Conservation (phyloP, 129 eudicot species). For the Lactuca saligna region DNA sequence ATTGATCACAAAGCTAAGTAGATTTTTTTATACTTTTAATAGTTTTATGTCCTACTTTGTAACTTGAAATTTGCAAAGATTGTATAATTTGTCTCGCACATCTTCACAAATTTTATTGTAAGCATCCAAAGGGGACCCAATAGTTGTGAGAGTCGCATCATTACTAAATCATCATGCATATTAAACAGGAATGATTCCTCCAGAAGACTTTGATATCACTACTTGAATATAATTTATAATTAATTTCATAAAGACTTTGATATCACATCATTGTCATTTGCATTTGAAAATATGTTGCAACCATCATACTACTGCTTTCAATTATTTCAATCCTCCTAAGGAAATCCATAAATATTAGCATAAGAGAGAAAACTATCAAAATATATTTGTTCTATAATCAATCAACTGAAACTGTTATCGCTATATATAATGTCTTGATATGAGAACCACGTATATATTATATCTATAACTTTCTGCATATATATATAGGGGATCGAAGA, state of each 20-base stretch:
- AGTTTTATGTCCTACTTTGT: not conserved
- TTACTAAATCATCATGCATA: not conserved
- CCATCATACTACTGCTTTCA: constrained; percentile 6
- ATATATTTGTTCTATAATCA: constrained; percentile 9
- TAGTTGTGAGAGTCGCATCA: not conserved
- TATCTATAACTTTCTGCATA: constrained; percentile 16
- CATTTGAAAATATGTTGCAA: constrained; percentile 10
- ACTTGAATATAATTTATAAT: not conserved
- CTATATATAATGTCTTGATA: constrained; percentile 1
- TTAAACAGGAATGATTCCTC: not conserved
- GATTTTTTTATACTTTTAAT: not conserved
- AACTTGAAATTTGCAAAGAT: not conserved
- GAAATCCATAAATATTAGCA: not conserved
- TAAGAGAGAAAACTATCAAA: not conserved
- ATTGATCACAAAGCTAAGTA: not conserved
- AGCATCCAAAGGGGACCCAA: not conserved
- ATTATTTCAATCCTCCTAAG: not conserved
- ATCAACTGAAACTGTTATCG: constrained; percentile 13
- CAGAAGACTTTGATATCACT: not conserved
- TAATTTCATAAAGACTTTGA: not conserved
- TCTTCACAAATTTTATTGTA: not conserved
- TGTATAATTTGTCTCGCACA: not conserved
- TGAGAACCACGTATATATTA: constrained; percentile 2
- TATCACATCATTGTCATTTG: not conserved
- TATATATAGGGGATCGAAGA: not conserved